phyloP scores from a whole-genome alignment of 1,284 basidiomycete species.

The Ganoderma sinense region DNA sequence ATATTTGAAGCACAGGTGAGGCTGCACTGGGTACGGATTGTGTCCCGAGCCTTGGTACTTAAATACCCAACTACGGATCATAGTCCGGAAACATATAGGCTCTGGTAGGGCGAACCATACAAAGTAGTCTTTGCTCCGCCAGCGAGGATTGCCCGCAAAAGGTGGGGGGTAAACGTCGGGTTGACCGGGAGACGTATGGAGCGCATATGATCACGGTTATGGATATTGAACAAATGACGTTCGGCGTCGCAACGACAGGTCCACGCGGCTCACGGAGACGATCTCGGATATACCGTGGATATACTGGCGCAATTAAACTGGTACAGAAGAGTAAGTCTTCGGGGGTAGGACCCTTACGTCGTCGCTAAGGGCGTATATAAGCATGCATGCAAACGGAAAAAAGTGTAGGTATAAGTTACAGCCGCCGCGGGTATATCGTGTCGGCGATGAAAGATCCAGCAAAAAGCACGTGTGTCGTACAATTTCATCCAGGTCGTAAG shows the following conservation, averaged over 20 bases:
- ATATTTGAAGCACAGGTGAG: neutral
- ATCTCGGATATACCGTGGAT: conserved; percentile 38
- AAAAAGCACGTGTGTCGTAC: conserved; percentile 16
- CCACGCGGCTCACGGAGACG: conserved; percentile 22
- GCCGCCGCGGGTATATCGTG: neutral
- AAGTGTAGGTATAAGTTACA: conserved; percentile 31
- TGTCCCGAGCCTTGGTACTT: conserved; percentile 5
- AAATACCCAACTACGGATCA: conserved; percentile 19
- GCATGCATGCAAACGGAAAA: conserved; percentile 15
- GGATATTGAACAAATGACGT: neutral
- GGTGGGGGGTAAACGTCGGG: conserved; percentile 38
- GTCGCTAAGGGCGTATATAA: conserved; percentile 1
- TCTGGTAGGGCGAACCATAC: neutral
- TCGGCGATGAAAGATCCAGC: conserved; percentile 14
- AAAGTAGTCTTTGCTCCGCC: neutral
- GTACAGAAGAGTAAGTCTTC: conserved; percentile 30
- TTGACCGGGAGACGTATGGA: neutral
- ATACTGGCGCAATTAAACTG: conserved; percentile 32
- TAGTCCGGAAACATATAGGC: neutral
- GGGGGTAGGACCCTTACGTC: conserved; percentile 28
- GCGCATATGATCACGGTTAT: conserved; percentile 31
- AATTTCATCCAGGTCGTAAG: conserved; percentile 23
- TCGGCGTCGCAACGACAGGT: conserved; percentile 8
- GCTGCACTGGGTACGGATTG: neutral
- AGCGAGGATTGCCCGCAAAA: conserved; percentile 35